phyloP scores from a whole-genome alignment of 768 basidiomycete genomes.

The Rhodocollybia butyracea region DNA sequence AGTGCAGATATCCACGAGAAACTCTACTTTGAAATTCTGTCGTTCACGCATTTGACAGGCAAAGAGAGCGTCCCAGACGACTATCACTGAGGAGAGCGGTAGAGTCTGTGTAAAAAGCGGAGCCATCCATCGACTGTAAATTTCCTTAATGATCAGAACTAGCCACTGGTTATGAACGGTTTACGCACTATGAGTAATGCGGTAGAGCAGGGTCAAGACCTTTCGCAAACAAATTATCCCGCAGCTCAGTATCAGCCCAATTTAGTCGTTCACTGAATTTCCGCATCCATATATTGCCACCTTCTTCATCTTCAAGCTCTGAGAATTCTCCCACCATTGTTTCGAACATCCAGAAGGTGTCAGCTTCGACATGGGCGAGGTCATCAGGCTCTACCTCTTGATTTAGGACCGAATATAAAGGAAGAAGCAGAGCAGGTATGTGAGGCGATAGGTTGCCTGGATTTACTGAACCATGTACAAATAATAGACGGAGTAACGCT shows the following conservation, averaged over 20 bases:
- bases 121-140: slow-evolving; percentile 67
- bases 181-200: slow-evolving; percentile 75
- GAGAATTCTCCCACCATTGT: slow-evolving; percentile 68
- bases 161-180: background rate
- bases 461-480: slow-evolving; percentile 68
- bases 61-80: slow-evolving; percentile 72
- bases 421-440: slow-evolving; percentile 66
- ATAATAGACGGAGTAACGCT: slow-evolving; percentile 66
- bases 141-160: slow-evolving; percentile 4
- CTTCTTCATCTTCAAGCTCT: slow-evolving; percentile 70
- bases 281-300: slow-evolving; percentile 58
- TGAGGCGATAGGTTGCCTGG: slow-evolving; percentile 68
- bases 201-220: slow-evolving; percentile 70
- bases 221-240: slow-evolving; percentile 53
- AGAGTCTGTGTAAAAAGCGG: slow-evolving; percentile 70
- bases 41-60: slow-evolving; percentile 53
- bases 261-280: slow-evolving; percentile 56
- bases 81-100: slow-evolving; percentile 55
- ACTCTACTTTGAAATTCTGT: slow-evolving; percentile 64
- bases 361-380: slow-evolving; percentile 68
- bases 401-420: slow-evolving; percentile 58
- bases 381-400: slow-evolving; percentile 63
- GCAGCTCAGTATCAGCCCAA: slow-evolving; percentile 65
- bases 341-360: slow-evolving; percentile 82
- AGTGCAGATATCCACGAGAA: slow-evolving; percentile 66